Percentiles rank a stretch among this genome's conserved stretches.
These are phyloP conservation scores for Salvia rosmarinus DNA, from an alignment of 257 asterid genomes.

Conservation along the genomic window DNA sequence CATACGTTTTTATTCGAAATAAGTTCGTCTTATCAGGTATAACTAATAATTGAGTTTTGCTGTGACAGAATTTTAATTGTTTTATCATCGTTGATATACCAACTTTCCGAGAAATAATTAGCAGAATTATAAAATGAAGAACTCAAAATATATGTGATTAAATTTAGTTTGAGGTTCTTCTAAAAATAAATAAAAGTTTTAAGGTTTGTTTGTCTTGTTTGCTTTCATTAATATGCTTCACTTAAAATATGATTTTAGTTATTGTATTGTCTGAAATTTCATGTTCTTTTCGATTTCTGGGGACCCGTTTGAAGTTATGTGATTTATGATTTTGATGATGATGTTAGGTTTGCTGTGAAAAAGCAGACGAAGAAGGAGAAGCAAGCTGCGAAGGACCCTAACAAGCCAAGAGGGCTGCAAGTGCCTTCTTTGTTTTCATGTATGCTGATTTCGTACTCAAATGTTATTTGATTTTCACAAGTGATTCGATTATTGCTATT, in stretches of 20 bases:
- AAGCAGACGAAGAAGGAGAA: conserved; percentile 53
- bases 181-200: no score
- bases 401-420: conserved; percentile 79
- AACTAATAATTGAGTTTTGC: no score
- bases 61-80: no score
- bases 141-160: neutral
- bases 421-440: conserved; percentile 78
- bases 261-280: neutral
- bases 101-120: neutral
- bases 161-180: no score
- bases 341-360: conserved; percentile 57
- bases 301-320: neutral
- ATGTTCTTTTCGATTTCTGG: neutral
- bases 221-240: neutral
- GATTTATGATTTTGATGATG: neutral
- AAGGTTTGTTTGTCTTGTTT: neutral
- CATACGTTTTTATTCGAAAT: neutral
- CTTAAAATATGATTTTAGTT: neutral
- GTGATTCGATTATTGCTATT: neutral
- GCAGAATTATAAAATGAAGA: neutral
- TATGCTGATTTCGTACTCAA: conserved; percentile 27
- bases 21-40: neutral
- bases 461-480: neutral
- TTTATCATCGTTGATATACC: neutral
- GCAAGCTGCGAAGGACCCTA: conserved; percentile 66